Base-by-base conservation (phyloP, 1,284 basidiomycete genomes). In the Exobasidium rhododendri region DNA sequence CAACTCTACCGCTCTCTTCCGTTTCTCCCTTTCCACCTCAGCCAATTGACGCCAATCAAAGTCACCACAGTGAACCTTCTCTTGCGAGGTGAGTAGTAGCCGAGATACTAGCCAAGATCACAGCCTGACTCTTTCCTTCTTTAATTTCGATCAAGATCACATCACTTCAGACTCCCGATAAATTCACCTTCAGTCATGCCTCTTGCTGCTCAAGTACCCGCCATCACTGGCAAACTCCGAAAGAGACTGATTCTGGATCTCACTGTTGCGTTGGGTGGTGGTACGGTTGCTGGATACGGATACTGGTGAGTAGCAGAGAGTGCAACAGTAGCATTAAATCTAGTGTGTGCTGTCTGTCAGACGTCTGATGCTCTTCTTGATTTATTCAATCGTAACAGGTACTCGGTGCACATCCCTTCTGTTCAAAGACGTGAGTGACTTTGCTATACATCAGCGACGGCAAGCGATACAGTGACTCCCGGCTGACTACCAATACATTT, bases 151-250 rank as follows among this genome's bases (percentile, higher is more conserved):
- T n/a, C n/a, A n/a, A n/a, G n/a, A n/a, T n/a, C n/a, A n/a, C n/a
- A n/a, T n/a, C n/a, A n/a, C n/a, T n/a, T n/a, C n/a, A n/a, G 96
- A 61, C 84, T 86, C 67, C 83, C 85, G 85, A 99, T 98, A 81
- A 96, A 99, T 71, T 97, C 93, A 5, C 86, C 84, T 82, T 99
- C 96, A 69, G 87, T 86, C 29, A 74, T 74, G 71, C 69, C 71
- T 55, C 68, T 69, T 58, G 70, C 68, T 63, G 59, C 67, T 52
- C 52, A 55, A 55, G 68, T 76, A 62, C 62, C 74, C 31, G 62
- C 74, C 62, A 76, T 76, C 67, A 76, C 74, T 50, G 74, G 74
- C 59, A 76, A 74, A 70, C 64, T 76, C 62, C 74, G 74, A 64
- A 76, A 76, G 71, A 69, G 74, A 56, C 68, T 76, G 49, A 76